Base-by-base conservation (phyloP, 108 stramenopile genomes). In the Conticribra weissflogii region DNA sequence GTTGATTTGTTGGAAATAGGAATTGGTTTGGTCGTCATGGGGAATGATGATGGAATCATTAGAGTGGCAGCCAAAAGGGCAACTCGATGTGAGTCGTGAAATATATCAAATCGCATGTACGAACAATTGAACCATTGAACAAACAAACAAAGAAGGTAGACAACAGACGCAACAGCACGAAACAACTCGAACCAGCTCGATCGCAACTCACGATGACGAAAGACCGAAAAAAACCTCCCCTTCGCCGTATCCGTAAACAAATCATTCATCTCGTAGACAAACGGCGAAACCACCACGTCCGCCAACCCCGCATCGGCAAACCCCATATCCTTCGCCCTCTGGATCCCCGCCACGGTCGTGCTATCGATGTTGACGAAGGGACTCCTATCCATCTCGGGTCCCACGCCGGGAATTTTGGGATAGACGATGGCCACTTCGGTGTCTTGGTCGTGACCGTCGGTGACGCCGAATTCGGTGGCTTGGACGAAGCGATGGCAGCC, bases 331-430 rank as follows among this genome's bases (percentile, higher is more conserved):
- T 72, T 79, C 45, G 84, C 84, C 12, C 84, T 50, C 61, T 71
- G 66, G 53, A 85, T 82, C 1, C 84, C 84, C 12, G 53, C 74
- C 3, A 77, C 79, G 14, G 84, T 85, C n/a, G 82, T 83, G n/a
- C 74, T 80, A 60, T 85, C 84, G 32, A 85, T 80, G 59, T 85
- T 85, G 15, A 85, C 84, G 57, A 85, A 85, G 0, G 84, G 84
- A 21, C 66, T 70, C 15, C 79, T 73, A 68, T 83, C 81, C 16
- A 62, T 69, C 44, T 76, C 81, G 2, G 67, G 70, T 7, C 34
- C 68, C 30, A n/a, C n/a, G n/a, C 84, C 84, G 19, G 81, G 81
- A 1, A 79, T 66, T 16, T 34, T 51, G 15, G 83, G 83, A 41
- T 85, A 85, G 17, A 85, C 84, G 19, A 85, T 66, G 2, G 81